These are phyloP conservation scores for Verbena officinalis DNA, from an alignment of 257 asterid genomes.

Conservation along the genomic window DNA sequence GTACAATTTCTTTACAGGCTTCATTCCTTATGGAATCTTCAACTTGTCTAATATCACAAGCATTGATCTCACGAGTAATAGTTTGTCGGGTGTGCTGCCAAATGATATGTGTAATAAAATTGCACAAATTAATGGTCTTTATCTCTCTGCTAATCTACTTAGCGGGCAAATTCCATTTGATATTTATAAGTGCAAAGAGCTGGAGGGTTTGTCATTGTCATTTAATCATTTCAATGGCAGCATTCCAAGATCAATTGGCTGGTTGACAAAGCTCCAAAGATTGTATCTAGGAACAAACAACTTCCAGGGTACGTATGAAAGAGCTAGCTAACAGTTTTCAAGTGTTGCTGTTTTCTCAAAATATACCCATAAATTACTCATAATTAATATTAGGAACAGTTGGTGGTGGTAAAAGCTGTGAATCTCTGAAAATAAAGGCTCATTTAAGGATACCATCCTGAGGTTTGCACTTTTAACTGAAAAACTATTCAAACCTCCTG, in stretches of 20 bases:
- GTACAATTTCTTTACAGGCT: too few relatives aligned
- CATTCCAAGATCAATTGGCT: slow-evolving; percentile 35
- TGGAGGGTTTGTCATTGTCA: slow-evolving; percentile 23
- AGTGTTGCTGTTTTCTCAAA: too few relatives aligned
- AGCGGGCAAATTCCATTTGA: slow-evolving; percentile 32
- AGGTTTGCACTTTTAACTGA: too few relatives aligned
- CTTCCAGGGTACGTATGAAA: slow-evolving; percentile 35
- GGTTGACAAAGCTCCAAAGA: slow-evolving; percentile 18
- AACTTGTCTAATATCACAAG: slow-evolving; percentile 32
- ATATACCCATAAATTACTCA: too few relatives aligned
- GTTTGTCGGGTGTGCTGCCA: slow-evolving; percentile 38
- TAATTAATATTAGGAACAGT: too few relatives aligned
- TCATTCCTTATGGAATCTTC: slow-evolving; percentile 20
- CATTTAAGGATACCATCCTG: too few relatives aligned
- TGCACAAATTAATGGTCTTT: slow-evolving; percentile 12
- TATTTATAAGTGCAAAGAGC: slow-evolving; percentile 38
- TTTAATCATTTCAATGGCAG: slow-evolving; percentile 42
- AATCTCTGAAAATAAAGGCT: too few relatives aligned
- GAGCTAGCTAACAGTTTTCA: too few relatives aligned
- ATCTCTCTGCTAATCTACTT: slow-evolving; percentile 34
- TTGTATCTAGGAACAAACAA: slow-evolving; percentile 35
- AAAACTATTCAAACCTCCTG: too few relatives aligned
- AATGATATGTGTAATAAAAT: slow-evolving; percentile 16
- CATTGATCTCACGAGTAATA: slow-evolving; percentile 36
- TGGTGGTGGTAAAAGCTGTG: too few relatives aligned